Percentiles rank a stretch among this genome's conserved stretches.
Conservation (phyloP, 2,329 filamentous ascomycete species). For the Aspergillus sp. region DNA sequence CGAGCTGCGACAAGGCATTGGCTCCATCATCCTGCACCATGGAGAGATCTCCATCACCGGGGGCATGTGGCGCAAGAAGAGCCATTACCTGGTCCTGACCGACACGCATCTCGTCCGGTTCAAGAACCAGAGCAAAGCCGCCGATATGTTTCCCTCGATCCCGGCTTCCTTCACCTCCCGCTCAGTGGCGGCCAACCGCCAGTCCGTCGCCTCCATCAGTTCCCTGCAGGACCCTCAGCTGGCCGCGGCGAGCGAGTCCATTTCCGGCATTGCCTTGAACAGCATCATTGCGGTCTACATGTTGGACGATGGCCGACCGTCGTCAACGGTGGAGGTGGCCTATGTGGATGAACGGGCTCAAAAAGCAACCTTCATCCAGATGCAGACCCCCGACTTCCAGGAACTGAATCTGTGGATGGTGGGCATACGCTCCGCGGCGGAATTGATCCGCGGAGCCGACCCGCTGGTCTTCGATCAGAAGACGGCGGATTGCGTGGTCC, state of each 20-base stretch:
- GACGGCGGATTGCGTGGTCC: slow-evolving; percentile 63
- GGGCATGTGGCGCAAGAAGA: slow-evolving; percentile 71
- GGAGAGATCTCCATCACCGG: slow-evolving; percentile 71
- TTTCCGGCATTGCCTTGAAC: slow-evolving; percentile 59
- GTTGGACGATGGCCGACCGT: slow-evolving; percentile 66
- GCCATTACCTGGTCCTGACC: slow-evolving; percentile 70
- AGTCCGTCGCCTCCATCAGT: slow-evolving; percentile 60
- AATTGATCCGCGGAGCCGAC: slow-evolving; percentile 56
- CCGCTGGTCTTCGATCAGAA: slow-evolving; percentile 57
- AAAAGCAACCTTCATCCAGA: slow-evolving; percentile 62
- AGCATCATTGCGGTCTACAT: slow-evolving; percentile 69
- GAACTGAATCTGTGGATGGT: slow-evolving; percentile 68
- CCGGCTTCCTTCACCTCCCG: slow-evolving; percentile 40
- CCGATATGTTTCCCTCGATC: slow-evolving; percentile 62
- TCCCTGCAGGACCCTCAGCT: slow-evolving; percentile 65
- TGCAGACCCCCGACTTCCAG: slow-evolving; percentile 64
- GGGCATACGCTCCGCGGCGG: slow-evolving; percentile 61
- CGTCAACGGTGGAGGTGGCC: slow-evolving; percentile 67
- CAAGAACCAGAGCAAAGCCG: slow-evolving; percentile 67
- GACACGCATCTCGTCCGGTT: slow-evolving; percentile 68
- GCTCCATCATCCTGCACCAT: slow-evolving; percentile 60
- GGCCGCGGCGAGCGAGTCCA: slow-evolving; percentile 56
- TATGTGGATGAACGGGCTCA: slow-evolving; percentile 66
- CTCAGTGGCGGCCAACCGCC: slow-evolving; percentile 50
- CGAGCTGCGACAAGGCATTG: slow-evolving; percentile 39